Conservation (phyloP, 2,329 filamentous ascomycete genomes). For the Paracoccidioides brasiliensis region DNA sequence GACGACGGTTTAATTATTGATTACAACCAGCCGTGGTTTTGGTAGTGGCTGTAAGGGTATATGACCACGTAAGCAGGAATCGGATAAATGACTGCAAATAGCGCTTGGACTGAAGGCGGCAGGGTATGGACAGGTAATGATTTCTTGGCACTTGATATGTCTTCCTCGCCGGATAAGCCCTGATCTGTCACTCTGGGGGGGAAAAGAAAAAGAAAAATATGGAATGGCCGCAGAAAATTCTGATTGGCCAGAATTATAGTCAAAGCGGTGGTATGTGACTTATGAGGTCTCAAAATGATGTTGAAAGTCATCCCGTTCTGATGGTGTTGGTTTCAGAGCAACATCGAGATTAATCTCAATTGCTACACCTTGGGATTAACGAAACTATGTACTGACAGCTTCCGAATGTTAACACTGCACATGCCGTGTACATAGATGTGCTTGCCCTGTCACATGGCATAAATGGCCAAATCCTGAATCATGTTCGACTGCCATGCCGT, state of each 20-base stretch:
- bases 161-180: neutral
- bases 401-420: neutral
- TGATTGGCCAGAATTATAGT: neutral
- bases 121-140: neutral
- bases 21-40: neutral
- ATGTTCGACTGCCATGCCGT: conserved; percentile 1
- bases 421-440: neutral
- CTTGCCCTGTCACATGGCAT: conserved; percentile 2
- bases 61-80: neutral
- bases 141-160: neutral
- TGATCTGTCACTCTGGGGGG: neutral
- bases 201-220: neutral
- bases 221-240: neutral
- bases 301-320: neutral
- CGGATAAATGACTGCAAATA: neutral
- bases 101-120: neutral
- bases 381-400: neutral
- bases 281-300: neutral
- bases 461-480: neutral
- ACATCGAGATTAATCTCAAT: neutral
- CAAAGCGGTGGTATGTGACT: neutral
- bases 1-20: neutral
- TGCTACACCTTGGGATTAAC: neutral
- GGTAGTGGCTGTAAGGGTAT: neutral
- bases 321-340: neutral